These are phyloP conservation scores for Tremella fuciformis DNA, from an alignment of 768 basidiomycete species.

Conservation along the genomic window DNA sequence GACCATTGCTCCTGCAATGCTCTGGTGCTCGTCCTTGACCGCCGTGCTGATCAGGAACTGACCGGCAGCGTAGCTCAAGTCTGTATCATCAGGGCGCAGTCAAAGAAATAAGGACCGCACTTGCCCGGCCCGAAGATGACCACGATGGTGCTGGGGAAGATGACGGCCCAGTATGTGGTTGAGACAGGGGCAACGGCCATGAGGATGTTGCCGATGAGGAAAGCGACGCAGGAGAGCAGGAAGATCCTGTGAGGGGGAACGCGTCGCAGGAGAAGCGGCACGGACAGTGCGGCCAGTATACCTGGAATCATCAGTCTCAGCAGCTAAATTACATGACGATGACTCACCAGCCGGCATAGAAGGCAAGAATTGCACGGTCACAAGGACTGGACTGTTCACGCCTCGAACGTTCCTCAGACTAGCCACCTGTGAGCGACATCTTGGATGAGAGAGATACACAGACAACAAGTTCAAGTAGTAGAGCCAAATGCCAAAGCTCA, in stretches of 20 bases:
- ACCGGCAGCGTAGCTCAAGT: constrained; percentile 1
- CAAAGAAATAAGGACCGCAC: background rate
- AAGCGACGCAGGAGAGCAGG: background rate
- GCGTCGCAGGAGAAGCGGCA: background rate
- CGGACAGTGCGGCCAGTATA: background rate
- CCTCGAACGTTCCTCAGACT: background rate
- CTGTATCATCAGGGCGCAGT: background rate
- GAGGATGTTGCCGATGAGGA: constrained; percentile 6
- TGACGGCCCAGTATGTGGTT: background rate
- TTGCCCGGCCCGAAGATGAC: background rate
- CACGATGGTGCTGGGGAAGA: background rate
- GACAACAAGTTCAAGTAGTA: background rate
- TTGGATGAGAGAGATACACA: too few species aligned
- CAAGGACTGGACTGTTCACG: background rate
- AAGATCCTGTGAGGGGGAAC: background rate
- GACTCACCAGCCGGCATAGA: too few species aligned
- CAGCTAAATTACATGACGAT: too few species aligned
- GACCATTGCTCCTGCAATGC: constrained; percentile 1
- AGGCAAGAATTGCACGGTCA: background rate
- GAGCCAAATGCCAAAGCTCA: constrained; percentile 6
- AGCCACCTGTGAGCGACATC: background rate
- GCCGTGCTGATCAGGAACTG: background rate
- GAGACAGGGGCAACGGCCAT: background rate
- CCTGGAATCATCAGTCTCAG: background rate
- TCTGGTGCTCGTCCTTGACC: background rate